Evolutionary conservation across 2,329 filamentous ascomycete genomes (phyloP).

Genomic region (Colletotrichum cordylinicola): DNA sequence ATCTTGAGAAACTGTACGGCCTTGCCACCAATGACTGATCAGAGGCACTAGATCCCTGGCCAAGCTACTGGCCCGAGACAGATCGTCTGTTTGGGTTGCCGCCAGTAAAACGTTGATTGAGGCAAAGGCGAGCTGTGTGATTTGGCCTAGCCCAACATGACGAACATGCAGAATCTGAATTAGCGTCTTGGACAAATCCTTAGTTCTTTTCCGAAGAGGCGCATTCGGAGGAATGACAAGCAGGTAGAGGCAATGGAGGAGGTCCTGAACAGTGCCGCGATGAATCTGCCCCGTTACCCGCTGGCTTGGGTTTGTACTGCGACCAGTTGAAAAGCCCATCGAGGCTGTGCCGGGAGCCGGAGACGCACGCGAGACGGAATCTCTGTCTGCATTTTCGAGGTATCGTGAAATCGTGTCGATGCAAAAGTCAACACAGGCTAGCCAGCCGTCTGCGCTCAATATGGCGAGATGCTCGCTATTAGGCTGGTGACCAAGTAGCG

Average conservation of each 20-base stretch:
- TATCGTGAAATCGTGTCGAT: slow-evolving; percentile 64
- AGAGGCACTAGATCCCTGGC: slow-evolving; percentile 71
- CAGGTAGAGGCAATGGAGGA: slow-evolving; percentile 69
- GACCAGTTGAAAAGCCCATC: slow-evolving; percentile 32
- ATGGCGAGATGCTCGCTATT: slow-evolving; percentile 81
- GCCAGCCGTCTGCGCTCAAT: slow-evolving; percentile 67
- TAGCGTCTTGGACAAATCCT: slow-evolving; percentile 60
- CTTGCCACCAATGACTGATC: slow-evolving; percentile 78
- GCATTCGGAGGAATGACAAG: slow-evolving; percentile 72
- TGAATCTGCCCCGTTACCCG: slow-evolving; percentile 26
- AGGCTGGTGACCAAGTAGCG: slow-evolving; percentile 73
- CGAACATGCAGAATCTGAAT: slow-evolving; percentile 67
- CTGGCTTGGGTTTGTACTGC: slow-evolving; percentile 23
- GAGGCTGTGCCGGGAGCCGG: slow-evolving; percentile 46
- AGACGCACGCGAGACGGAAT: slow-evolving; percentile 46
- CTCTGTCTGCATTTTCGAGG: slow-evolving; percentile 47
- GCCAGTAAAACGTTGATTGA: slow-evolving; percentile 75
- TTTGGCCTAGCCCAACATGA: slow-evolving; percentile 61
- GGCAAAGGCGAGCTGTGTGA: slow-evolving; percentile 77
- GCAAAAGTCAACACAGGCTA: slow-evolving; percentile 73
- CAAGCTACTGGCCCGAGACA: slow-evolving; percentile 64
- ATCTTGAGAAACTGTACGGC: slow-evolving; percentile 67
- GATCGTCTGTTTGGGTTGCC: slow-evolving; percentile 71
- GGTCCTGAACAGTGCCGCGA: slow-evolving; percentile 43
- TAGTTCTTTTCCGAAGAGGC: slow-evolving; percentile 63